Conservation (phyloP, 495 filamentous ascomycete species). For the Hapsidospora chrysogenum region DNA sequence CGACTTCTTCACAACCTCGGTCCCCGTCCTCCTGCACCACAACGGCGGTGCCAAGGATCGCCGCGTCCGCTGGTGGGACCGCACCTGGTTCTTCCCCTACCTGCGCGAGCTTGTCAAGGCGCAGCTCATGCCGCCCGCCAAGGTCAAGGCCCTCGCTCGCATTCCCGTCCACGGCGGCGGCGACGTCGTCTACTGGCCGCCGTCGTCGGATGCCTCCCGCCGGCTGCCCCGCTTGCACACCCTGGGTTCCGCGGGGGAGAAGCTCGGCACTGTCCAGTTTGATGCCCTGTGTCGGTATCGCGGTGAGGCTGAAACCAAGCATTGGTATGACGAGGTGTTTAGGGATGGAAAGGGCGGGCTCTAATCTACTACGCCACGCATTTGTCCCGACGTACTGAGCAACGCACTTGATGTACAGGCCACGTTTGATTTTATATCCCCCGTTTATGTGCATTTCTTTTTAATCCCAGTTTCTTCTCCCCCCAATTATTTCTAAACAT, state of each 20-base stretch:
- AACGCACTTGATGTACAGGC: no score
- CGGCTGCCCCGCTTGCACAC: background rate
- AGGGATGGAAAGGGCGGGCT: background rate
- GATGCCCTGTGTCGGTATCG: background rate
- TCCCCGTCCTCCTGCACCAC: slow-evolving; percentile 1
- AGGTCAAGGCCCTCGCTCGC: background rate
- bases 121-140: background rate
- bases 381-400: no score
- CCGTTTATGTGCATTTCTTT: no score
- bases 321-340: background rate
- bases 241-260: background rate
- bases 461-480: no score
- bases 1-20: background rate
- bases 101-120: background rate
- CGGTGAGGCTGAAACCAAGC: background rate
- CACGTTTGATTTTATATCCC: no score
- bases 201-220: background rate
- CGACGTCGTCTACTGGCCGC: background rate
- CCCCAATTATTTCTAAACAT: no score
- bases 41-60: background rate
- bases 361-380: no score
- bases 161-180: background rate
- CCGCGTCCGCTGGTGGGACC: background rate
- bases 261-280: background rate
- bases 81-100: background rate